Evolutionary conservation across 805 yeast genomes (phyloP).

Genomic region (Henningerozyma blattae): DNA sequence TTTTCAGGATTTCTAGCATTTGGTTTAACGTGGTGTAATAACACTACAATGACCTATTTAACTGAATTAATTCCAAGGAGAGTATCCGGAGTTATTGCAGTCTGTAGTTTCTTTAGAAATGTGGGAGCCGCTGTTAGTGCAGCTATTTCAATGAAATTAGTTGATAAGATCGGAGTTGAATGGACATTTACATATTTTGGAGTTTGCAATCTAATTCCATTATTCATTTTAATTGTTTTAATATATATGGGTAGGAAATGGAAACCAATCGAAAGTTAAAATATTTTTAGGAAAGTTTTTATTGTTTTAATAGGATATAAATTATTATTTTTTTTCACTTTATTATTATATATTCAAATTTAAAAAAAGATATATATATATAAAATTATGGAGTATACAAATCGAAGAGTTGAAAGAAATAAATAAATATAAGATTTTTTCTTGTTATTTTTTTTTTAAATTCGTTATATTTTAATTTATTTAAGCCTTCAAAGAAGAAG

Average conservation of each 20-base stretch:
- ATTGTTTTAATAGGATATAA: too few relatives aligned
- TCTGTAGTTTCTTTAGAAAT: constrained; percentile 42
- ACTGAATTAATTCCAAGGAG: constrained; percentile 38
- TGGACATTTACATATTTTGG: constrained; percentile 48
- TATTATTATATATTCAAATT: too few relatives aligned
- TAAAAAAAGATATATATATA: too few relatives aligned
- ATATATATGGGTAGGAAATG: constrained; percentile 10
- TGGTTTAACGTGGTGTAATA: constrained; percentile 46
- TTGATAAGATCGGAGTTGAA: constrained; percentile 32
- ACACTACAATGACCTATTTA: constrained; percentile 40
- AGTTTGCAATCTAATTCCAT: constrained; percentile 20
- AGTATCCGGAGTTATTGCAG: constrained; percentile 42
- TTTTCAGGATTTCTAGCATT: constrained; percentile 36
- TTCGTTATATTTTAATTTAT: too few relatives aligned
- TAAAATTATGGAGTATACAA: too few relatives aligned
- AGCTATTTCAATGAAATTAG: constrained; percentile 28
- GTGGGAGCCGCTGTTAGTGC: constrained; percentile 43
- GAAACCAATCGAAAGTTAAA: constrained; percentile 6
- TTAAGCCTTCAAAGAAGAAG: constrained; percentile 94
- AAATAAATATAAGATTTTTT: too few relatives aligned
- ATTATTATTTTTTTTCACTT: too few relatives aligned
- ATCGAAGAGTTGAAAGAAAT: too few relatives aligned
- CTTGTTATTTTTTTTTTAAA: too few relatives aligned
- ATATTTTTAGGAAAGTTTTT: too few relatives aligned
- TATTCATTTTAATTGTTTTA: constrained; percentile 12